Percentiles rank a stretch among this genome's conserved stretches.
Evolutionary conservation across 345 rosid genomes (phyloP).

Genomic region (Clarkia xantiana): DNA sequence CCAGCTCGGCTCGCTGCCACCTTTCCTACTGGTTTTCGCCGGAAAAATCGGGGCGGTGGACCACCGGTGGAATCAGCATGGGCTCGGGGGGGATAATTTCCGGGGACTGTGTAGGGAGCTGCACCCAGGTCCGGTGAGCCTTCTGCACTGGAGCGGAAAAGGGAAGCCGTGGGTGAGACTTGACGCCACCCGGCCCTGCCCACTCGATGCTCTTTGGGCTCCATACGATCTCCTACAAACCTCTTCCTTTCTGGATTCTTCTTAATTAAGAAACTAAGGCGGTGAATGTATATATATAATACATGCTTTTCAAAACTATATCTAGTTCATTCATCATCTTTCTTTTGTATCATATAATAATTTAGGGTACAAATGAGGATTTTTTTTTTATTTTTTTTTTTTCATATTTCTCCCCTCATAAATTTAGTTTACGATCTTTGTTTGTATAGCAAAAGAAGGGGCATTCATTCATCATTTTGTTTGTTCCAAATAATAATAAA

Average conservation of each 20-base stretch:
- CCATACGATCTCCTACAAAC: slow-evolving; percentile 14
- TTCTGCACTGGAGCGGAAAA: slow-evolving; percentile 18
- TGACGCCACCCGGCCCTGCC: slow-evolving; percentile 12
- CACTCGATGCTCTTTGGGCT: slow-evolving; percentile 15
- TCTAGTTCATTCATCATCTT: no score
- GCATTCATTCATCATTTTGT: no score
- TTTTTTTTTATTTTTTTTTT: no score
- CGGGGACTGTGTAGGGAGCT: slow-evolving; percentile 14
- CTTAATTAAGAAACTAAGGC: no score
- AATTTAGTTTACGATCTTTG: no score
- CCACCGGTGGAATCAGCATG: slow-evolving; percentile 31
- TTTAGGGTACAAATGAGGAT: no score
- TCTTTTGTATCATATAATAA: no score
- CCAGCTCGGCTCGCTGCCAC: slow-evolving; percentile 28
- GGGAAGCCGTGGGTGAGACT: slow-evolving; percentile 19
- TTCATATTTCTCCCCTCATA: no score
- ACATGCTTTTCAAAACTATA: no score
- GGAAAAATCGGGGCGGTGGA: slow-evolving; percentile 23
- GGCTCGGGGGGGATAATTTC: slow-evolving; percentile 16
- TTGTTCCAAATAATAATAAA: no score
- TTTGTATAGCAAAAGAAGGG: no score
- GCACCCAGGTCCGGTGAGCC: slow-evolving; percentile 18
- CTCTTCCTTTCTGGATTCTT: slow-evolving; percentile 6
- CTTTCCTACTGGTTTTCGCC: slow-evolving; percentile 25
- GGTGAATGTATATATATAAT: no score